Percentiles rank a stretch among this genome's conserved stretches.
Evolutionary conservation across 371 early-diverging fungal genomes (phyloP).

Genomic region (Coemansia sp.): DNA sequence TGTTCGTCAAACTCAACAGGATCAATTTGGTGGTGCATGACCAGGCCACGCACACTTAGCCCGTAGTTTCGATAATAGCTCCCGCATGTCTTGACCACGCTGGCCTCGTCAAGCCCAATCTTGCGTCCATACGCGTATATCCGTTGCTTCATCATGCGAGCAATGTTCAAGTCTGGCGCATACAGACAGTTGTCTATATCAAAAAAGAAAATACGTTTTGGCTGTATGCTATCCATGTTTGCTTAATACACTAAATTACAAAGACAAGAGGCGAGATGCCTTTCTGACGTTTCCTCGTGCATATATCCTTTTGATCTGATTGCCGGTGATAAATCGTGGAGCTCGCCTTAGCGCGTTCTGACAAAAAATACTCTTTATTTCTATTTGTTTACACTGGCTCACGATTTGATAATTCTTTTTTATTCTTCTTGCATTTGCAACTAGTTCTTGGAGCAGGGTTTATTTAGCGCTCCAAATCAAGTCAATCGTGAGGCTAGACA

Average conservation of each 20-base stretch:
- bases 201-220: constrained; percentile 65
- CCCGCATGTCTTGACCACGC: constrained; percentile 53
- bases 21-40: constrained; percentile 66
- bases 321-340: not conserved
- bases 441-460: not conserved
- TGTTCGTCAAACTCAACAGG: constrained; percentile 64
- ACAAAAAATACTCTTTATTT: not conserved
- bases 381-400: constrained; percentile 1
- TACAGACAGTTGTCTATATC: constrained; percentile 88
- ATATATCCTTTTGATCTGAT: not conserved
- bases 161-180: constrained; percentile 60
- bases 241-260: not conserved
- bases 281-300: not conserved
- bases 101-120: constrained; percentile 56
- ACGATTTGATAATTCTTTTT: not conserved
- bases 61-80: constrained; percentile 72
- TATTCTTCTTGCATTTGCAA: not conserved
- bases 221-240: not conserved
- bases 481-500: not conserved
- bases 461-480: not conserved
- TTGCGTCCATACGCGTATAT: constrained; percentile 58
- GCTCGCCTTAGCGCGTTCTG: too few relatives aligned
- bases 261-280: not conserved
- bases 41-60: constrained; percentile 73
- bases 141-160: constrained; percentile 62